Evolutionary conservation across 108 stramenopile genomes (phyloP).

Genomic region (Discostella stelligeroides): DNA sequence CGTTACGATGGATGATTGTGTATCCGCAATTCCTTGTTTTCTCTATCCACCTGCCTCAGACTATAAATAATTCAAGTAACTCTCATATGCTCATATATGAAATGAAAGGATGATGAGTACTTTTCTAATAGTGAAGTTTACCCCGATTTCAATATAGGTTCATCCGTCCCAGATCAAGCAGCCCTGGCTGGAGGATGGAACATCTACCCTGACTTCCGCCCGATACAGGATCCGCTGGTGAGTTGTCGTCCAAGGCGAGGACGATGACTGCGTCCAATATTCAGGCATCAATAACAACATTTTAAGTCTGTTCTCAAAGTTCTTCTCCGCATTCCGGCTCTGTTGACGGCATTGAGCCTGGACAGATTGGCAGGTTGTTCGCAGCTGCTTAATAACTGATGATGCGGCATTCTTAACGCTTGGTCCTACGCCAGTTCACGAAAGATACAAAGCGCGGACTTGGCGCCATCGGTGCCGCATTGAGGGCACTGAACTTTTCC

Average conservation of each 20-base stretch:
- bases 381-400: constrained; percentile 55
- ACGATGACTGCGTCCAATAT: constrained; percentile 41
- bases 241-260: constrained; percentile 31
- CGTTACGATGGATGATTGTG: no score
- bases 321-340: constrained; percentile 65
- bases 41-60: no score
- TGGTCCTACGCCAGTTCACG: constrained; percentile 51
- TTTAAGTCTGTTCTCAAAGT: constrained; percentile 70
- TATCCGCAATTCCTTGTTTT: no score
- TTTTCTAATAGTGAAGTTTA: no score
- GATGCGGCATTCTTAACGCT: constrained; percentile 65
- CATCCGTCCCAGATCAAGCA: not conserved
- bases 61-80: no score
- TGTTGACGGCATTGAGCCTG: constrained; percentile 64
- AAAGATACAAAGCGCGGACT: constrained; percentile 74
- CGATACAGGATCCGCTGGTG: constrained; percentile 2
- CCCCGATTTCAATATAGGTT: no score
- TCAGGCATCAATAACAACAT: constrained; percentile 86
- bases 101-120: no score
- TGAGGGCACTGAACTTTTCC: constrained; percentile 56
- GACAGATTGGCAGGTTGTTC: constrained; percentile 61
- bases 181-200: not conserved
- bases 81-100: no score
- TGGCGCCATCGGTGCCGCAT: constrained; percentile 48
- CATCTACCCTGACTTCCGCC: constrained; percentile 13